Evolutionary conservation across 2,329 filamentous ascomycete species (phyloP), one percentile per base, ranked within the genome.

Genomic region (Fusarium denticulatum): DNA sequence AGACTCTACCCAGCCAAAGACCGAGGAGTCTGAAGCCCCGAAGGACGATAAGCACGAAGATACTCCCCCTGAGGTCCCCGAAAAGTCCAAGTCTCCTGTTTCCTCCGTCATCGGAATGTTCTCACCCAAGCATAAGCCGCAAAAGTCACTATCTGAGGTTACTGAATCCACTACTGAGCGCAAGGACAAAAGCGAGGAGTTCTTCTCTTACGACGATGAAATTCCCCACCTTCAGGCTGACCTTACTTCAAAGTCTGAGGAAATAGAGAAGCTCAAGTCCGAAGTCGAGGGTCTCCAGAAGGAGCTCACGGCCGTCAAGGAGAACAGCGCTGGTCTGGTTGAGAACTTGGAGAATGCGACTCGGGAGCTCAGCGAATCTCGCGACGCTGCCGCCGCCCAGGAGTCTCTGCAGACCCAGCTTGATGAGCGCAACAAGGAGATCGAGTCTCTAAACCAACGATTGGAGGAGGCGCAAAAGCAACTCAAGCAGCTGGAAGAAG

Each of bases 161-260:
- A 63, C 69, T 13, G 73, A 64, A 5, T 63, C 68, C 10, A 79
- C 81, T 12, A 61, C 68, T 13, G 73, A 64, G 2, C 59, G 67
- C 12, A 79, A 78, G 71, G 75, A 79, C 7, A 81, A 83, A 9
- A 84, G 82, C 24, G 93, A 95, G 72, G 94, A 97, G 55, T 93
- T 98, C 82, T 98, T 98, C 83, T 97, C 95, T 1, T 97, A 95
- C 76, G 95, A 98, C 66, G 92, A 92, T 57, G 96, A 98, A 82
- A 87, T 97, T 20, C 93, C 94, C 7, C 90, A 93, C 60, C 84
- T 97, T n/a, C 92, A 97, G 78, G 87, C 89, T 3, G 92, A 96
- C 74, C 81, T 96, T 7, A 87, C 91, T 58, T 88, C 91, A 64
- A 93, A 93, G 77, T 85, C 91, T 16, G 88, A 89, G 46, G 91